These are phyloP conservation scores for Lasiosphaeria miniovina DNA, from an alignment of 495 filamentous ascomycete species.

Conservation along the genomic window DNA sequence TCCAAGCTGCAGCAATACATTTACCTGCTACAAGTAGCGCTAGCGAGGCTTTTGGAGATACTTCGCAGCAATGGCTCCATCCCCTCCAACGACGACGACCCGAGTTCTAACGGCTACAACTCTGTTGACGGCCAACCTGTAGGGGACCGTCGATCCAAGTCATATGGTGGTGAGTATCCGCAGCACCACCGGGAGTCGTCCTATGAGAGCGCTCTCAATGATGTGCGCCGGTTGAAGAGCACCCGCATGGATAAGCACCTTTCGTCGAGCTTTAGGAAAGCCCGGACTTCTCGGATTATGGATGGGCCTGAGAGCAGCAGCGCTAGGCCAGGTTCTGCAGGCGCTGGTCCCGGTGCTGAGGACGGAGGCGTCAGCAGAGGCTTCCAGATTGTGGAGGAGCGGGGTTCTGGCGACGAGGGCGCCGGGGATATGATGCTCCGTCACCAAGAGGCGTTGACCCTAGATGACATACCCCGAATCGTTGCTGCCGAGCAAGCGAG, in stretches of 20 bases:
- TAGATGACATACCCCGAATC: conserved; percentile 97
- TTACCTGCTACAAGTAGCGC: conserved; percentile 84
- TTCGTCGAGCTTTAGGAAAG: conserved; percentile 85
- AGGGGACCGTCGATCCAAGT: conserved; percentile 67
- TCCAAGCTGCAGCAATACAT: conserved; percentile 90
- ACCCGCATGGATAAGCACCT: conserved; percentile 91
- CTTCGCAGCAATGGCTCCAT: conserved; percentile 78
- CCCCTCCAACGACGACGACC: conserved; percentile 73
- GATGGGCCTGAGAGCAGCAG: conserved; percentile 82
- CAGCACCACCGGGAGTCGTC: conserved; percentile 66
- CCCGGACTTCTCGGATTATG: conserved; percentile 86
- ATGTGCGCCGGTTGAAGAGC: conserved; percentile 86
- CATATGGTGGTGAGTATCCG: conserved; percentile 59
- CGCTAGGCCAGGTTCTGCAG: conserved; percentile 75
- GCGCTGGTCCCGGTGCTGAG: conserved; percentile 52
- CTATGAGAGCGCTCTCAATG: conserved; percentile 92
- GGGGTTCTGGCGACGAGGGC: conserved; percentile 67
- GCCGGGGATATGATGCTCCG: conserved; percentile 78
- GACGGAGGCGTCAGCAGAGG: conserved; percentile 50
- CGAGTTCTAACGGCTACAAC: conserved; percentile 65
- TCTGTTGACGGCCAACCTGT: conserved; percentile 53
- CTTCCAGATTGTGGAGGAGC: conserved; percentile 83
- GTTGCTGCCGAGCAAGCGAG: conserved; percentile 92
- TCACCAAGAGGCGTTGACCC: conserved; percentile 83
- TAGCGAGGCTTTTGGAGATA: conserved; percentile 84